A percentile compares a stretch with the other conserved stretches of the same genome.
phyloP scores from a whole-genome alignment of 441 rosid genomes.

The Cnidoscolus chayamansa region DNA sequence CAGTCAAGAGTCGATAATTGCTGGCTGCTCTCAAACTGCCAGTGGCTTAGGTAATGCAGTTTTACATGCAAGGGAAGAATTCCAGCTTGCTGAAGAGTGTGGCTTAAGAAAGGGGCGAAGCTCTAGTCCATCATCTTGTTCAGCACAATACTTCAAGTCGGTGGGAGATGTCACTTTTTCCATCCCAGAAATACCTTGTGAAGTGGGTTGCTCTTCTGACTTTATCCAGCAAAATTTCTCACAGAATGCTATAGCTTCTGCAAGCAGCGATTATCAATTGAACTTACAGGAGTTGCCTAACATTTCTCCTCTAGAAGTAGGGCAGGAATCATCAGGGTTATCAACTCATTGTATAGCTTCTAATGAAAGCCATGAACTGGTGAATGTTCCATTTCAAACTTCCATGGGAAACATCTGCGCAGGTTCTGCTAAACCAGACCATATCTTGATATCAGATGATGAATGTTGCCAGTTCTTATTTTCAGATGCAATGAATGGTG shows the following conservation, averaged over 20 bases:
- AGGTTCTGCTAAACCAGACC: conserved; percentile 42
- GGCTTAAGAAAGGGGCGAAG: conserved; percentile 44
- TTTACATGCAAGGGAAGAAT: conserved; percentile 44
- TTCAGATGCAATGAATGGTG: conserved; percentile 47
- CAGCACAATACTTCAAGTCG: conserved; percentile 57
- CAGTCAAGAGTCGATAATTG: conserved; percentile 67
- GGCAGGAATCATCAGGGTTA: conserved; percentile 47
- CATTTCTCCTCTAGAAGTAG: conserved; percentile 44
- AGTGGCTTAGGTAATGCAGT: conserved; percentile 48
- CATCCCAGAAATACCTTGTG: conserved; percentile 58
- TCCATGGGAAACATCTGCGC: conserved; percentile 38
- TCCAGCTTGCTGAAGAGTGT: conserved; percentile 45
- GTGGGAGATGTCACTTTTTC: conserved; percentile 46
- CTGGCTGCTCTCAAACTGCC: conserved; percentile 63
- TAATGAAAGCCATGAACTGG: conserved; percentile 42
- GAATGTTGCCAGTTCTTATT: conserved; percentile 84
- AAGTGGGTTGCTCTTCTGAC: conserved; percentile 48
- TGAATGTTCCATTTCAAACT: conserved; percentile 43
- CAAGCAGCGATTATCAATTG: conserved; percentile 44
- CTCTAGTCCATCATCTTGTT: conserved; percentile 56
- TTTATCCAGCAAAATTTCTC: conserved; percentile 41
- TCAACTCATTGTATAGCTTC: conserved; percentile 40
- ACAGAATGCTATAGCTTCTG: conserved; percentile 35
- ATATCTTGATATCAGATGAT: conserved; percentile 69
- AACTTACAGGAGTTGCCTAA: conserved; percentile 46